Conservation (phyloP, 106 monocot genomes). For the Xerophyta viscosa region DNA sequence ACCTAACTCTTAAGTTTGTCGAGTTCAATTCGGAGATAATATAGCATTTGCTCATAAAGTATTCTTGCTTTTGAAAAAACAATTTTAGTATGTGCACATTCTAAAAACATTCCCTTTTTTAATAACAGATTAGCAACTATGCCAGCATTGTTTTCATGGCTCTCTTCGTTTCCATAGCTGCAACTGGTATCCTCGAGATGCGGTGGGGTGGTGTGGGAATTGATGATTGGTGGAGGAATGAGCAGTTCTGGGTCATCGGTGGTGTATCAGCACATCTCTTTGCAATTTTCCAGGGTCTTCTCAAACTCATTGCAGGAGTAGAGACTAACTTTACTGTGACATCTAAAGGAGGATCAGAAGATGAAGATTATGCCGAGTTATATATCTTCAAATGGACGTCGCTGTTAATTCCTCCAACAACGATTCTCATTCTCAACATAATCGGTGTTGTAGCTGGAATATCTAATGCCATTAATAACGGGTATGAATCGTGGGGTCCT, state of each 20-base stretch:
- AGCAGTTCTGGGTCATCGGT: constrained; percentile 58
- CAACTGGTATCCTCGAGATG: constrained; percentile 44
- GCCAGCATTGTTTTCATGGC: constrained; percentile 35
- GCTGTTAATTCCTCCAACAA: constrained; percentile 33
- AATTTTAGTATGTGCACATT: too few relatives aligned
- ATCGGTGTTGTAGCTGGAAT: constrained; percentile 44
- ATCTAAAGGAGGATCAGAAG: constrained; percentile 31
- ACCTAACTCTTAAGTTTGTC: too few relatives aligned
- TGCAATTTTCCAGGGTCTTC: constrained; percentile 42
- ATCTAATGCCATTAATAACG: constrained; percentile 44
- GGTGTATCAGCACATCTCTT: constrained; percentile 45
- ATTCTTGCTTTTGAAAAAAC: too few relatives aligned
- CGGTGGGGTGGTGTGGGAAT: constrained; percentile 35
- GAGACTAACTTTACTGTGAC: constrained; percentile 46
- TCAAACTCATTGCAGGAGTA: constrained; percentile 41
- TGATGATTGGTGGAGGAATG: constrained; percentile 52
- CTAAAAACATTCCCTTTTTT: too few relatives aligned
- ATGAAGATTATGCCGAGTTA: constrained; percentile 28
- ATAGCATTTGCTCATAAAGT: too few relatives aligned
- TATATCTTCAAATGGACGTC: constrained; percentile 54
- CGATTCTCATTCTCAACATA: constrained; percentile 27
- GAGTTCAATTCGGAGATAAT: too few relatives aligned
- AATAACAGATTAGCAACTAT: constrained; percentile 40
- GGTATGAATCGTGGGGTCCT: constrained; percentile 56
- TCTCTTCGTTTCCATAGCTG: constrained; percentile 44